Base-by-base conservation (phyloP, 805 yeast species). In the Cyberlindnera samutprakarnensis region DNA sequence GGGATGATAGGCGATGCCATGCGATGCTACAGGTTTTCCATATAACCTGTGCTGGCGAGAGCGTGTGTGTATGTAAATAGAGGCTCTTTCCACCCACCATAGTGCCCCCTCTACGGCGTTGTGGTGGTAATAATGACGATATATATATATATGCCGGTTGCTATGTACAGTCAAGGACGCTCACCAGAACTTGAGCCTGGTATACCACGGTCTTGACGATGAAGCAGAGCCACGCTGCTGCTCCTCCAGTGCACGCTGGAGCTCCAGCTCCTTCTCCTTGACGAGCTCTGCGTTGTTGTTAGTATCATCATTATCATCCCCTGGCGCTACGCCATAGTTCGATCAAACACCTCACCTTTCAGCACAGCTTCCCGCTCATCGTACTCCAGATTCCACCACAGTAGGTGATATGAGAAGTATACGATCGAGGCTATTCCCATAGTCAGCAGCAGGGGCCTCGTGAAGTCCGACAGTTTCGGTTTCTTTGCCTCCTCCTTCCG, bases 321-420 rank as follows among this genome's bases (percentile, higher is more conserved):
- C n/a, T n/a, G n/a, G n/a, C n/a, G n/a, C n/a, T n/a, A n/a, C n/a
- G n/a, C n/a, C 13, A 12, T 16, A n/a, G 17, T 6, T 4, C 18
- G n/a, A 12, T 2, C 6, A 17, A 9, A 19, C 4, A 14, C 41
- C 53, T 32, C 25, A 48, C 53, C 6, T 25, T 37, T 29, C 2
- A 49, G 37, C 13, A 38, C 43, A 13, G 29, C 25, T 32, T 49
- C 54, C 18, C 43, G 36, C 22, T 39, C 44, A 1, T 40, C 35
- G 20, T 37, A 42, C 33, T 45, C 45, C 30, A 48, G 13, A 8
- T 38, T 38, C 50, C 53, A 47, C 54, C 54, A 49, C 4, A 37
- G 23, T 34, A 43, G 36, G 25, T 48, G 53, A 12, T 39, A 32
- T 1, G 47, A 34, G 15, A 47, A 17, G 22, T 43, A 46, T 5